A percentile compares a stretch with the other conserved stretches of the same genome.
phyloP scores from a whole-genome alignment of 495 filamentous ascomycete genomes.

The Pseudoneurospora amorphoporcata region DNA sequence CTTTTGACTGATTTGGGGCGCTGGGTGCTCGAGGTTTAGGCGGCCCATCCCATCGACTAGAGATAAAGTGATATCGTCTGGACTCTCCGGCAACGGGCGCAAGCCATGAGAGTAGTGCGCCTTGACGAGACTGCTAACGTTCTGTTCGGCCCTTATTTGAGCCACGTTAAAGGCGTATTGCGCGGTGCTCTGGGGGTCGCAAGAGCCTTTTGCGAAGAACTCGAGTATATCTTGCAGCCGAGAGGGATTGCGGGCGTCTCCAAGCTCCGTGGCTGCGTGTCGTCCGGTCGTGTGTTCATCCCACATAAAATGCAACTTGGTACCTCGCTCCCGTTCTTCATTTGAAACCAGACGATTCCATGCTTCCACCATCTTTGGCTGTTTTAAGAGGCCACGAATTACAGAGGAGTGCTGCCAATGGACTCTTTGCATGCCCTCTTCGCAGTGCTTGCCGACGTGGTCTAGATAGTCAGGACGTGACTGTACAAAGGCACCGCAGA shows the following conservation, averaged over 20 bases:
- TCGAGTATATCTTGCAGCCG: constrained; percentile 11
- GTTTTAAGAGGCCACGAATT: constrained; percentile 15
- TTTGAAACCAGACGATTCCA: constrained; percentile 10
- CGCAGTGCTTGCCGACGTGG: constrained; percentile 16
- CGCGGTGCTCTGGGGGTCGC: not conserved
- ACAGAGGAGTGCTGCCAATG: constrained; percentile 18
- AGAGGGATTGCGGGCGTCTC: not conserved
- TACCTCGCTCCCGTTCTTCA: constrained; percentile 5
- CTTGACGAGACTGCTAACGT: constrained; percentile 6
- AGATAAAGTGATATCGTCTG: not conserved
- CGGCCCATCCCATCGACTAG: not conserved
- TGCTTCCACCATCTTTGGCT: constrained; percentile 7
- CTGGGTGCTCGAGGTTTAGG: not conserved
- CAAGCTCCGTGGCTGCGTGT: not conserved
- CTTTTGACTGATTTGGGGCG: not conserved
- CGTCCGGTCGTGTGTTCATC: constrained; percentile 7
- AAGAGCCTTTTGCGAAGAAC: constrained; percentile 3
- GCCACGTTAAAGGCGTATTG: constrained; percentile 1
- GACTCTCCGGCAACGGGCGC: not conserved
- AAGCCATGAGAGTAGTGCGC: not conserved
- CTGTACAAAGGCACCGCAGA: constrained; percentile 7
- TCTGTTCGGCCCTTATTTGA: not conserved
- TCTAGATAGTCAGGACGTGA: constrained; percentile 13
- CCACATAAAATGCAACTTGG: constrained; percentile 11
- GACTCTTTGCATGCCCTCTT: constrained; percentile 8